Percentiles rank a stretch among this genome's conserved stretches.
phyloP scores from a whole-genome alignment of 179 eudicot genomes.

The Silene coronaria region DNA sequence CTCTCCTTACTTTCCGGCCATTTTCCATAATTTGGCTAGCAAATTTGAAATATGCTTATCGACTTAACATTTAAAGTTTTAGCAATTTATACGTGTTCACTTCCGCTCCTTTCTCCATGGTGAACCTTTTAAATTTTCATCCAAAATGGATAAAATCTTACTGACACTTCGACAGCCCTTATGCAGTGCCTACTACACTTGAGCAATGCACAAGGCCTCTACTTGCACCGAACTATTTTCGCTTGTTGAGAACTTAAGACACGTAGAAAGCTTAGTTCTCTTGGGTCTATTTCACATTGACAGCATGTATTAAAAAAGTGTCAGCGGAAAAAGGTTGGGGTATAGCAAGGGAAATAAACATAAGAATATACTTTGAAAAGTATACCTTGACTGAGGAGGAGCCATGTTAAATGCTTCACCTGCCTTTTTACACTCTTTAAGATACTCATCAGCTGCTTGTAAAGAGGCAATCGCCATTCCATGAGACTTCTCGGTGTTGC shows the following conservation, averaged over 20 bases:
- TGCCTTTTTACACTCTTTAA: slow-evolving; percentile 88
- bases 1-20: too few relatives aligned
- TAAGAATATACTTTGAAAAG: neutral
- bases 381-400: slow-evolving; percentile 79
- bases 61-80: too few relatives aligned
- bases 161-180: neutral
- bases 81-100: neutral
- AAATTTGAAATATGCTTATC: too few relatives aligned
- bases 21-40: too few relatives aligned
- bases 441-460: slow-evolving; percentile 95
- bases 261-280: neutral
- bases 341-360: neutral
- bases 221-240: neutral
- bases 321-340: neutral
- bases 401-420: slow-evolving; percentile 75
- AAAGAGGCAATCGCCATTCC: slow-evolving; percentile 98
- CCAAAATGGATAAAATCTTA: neutral
- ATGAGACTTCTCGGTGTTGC: slow-evolving; percentile 94
- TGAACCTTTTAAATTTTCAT: neutral
- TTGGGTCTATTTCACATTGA: neutral
- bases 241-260: neutral
- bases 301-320: neutral
- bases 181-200: neutral
- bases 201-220: neutral
- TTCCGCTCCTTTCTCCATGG: neutral